phyloP scores from a whole-genome alignment of 495 filamentous ascomycete genomes.

The Stereocaulon alpinum region DNA sequence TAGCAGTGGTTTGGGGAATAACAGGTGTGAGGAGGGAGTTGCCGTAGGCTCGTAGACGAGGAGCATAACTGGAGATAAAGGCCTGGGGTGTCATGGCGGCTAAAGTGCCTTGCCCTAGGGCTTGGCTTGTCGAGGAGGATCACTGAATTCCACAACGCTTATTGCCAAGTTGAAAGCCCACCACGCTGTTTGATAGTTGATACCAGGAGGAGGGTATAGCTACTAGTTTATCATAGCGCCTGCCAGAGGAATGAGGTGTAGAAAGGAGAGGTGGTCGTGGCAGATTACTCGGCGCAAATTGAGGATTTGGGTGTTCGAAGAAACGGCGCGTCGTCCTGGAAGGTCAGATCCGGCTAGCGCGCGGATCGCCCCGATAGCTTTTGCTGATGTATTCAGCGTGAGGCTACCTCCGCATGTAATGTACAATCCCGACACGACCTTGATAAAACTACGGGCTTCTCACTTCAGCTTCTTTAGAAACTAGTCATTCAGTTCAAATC shows the following conservation, averaged over 20 bases:
- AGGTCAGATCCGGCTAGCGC: neutral
- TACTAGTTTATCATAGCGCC: neutral
- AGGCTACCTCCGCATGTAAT: neutral
- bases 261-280: neutral
- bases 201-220: neutral
- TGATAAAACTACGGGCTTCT: too few relatives aligned
- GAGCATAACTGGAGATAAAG: constrained; percentile 83
- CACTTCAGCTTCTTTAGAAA: too few relatives aligned
- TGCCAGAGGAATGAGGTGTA: neutral
- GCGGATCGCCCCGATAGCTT: neutral
- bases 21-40: constrained; percentile 89
- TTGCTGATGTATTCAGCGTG: neutral
- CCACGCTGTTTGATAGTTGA: neutral
- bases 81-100: constrained; percentile 56
- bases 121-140: constrained; percentile 11
- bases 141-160: neutral
- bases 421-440: too few relatives aligned
- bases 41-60: constrained; percentile 79
- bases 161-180: neutral
- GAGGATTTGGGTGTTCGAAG: neutral
- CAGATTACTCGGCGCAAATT: constrained; percentile 8
- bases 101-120: constrained; percentile 5
- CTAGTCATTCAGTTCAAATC: neutral
- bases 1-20: constrained; percentile 50
- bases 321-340: constrained; percentile 1